Percentiles rank a stretch among this genome's conserved stretches.
Conservation (phyloP, 1,284 basidiomycete species). For the Ganoderma boninense region DNA sequence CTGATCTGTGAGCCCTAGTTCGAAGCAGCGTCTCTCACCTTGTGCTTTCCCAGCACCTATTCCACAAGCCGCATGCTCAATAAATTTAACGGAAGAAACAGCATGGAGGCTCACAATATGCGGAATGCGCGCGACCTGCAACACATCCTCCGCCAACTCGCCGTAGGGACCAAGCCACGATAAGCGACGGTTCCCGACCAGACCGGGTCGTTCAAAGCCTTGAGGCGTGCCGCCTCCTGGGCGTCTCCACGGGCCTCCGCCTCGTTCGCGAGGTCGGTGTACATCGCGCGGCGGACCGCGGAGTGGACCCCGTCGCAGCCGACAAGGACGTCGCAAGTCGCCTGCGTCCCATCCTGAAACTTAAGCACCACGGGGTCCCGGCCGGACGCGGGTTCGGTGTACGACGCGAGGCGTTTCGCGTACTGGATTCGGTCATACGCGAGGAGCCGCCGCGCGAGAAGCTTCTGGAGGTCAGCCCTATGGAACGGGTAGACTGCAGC, state of each 20-base stretch:
- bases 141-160: background rate
- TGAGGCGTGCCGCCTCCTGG: conserved; percentile 11
- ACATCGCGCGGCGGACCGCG: conserved; percentile 48
- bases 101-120: background rate
- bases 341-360: conserved; percentile 49
- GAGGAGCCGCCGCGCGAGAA: conserved; percentile 48
- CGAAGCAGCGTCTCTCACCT: conserved; percentile 23
- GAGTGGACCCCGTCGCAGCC: conserved; percentile 59
- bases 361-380: conserved; percentile 27
- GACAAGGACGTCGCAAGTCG: conserved; percentile 51
- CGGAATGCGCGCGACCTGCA: background rate
- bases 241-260: conserved; percentile 10
- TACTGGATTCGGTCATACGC: conserved; percentile 44
- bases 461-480: conserved; percentile 51
- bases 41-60: conserved; percentile 14
- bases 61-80: background rate
- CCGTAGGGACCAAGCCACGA: conserved; percentile 20
- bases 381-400: conserved; percentile 30
- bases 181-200: conserved; percentile 29
- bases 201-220: conserved; percentile 10
- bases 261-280: conserved; percentile 18
- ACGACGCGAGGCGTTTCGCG: conserved; percentile 34
- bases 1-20: background rate
- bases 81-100: no score
- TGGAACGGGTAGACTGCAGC: conserved; percentile 44